Conservation (phyloP, 371 early-diverging fungal species). For the Mortierella sp. region DNA sequence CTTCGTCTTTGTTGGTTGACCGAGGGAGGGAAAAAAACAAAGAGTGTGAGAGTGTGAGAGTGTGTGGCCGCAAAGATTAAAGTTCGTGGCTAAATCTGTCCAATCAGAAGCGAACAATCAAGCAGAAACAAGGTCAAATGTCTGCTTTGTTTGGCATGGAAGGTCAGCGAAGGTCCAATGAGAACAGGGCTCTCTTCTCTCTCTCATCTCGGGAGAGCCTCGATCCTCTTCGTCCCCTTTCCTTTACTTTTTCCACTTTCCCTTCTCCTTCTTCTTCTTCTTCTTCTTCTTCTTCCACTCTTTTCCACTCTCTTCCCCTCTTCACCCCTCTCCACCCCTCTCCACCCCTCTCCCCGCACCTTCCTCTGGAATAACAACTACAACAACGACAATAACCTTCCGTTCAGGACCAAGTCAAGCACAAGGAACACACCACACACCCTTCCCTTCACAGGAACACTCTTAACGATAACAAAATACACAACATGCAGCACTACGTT, state of each 20-base stretch:
- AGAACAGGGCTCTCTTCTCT: background rate
- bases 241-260: background rate
- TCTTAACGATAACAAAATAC: background rate
- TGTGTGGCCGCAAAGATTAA: background rate
- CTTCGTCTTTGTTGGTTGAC: too few relatives aligned
- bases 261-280: background rate
- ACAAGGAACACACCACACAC: background rate
- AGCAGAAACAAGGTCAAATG: background rate
- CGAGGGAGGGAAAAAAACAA: too few relatives aligned
- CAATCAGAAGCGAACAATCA: background rate
- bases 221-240: background rate
- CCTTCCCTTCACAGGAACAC: background rate
- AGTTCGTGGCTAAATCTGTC: background rate
- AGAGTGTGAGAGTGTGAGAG: background rate
- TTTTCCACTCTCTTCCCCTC: background rate
- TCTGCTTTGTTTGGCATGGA: background rate
- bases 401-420: background rate
- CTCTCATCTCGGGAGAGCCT: background rate
- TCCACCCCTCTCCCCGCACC: background rate
- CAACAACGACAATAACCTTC: background rate
- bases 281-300: background rate
- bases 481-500: slow-evolving; percentile 8
- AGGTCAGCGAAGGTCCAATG: slow-evolving; percentile 1
- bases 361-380: background rate
- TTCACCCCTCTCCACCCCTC: background rate